Base-by-base conservation (phyloP, 495 filamentous ascomycete genomes). In the Hypoxylon intermedium region DNA sequence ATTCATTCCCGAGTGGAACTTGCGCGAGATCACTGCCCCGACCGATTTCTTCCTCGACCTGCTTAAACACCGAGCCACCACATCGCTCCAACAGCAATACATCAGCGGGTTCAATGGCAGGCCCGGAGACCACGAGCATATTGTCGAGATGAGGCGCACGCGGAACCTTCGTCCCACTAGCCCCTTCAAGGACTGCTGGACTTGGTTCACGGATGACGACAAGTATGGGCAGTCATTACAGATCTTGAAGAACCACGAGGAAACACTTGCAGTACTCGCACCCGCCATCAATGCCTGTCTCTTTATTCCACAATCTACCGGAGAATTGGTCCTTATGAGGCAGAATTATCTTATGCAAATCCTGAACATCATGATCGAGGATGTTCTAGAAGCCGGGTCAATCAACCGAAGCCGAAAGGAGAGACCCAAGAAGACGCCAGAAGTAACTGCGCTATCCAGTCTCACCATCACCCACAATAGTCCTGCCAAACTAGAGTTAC, bases 1-100 rank as follows among this genome's bases (percentile, higher is more conserved):
- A 9, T 2, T 76, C 11, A 45, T 71, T 0, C 74, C 74, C 0
- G 78, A 78, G 46, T 73, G 65, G 63, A 78, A 79, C 42, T 52
- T 78, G 19, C 68, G 53, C 0, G 74, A 79, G 34, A 51, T 78
- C 18, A 50, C 72, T 1, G 44, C 56, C 1, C 37, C 70, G 9
- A 67, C 75, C 1, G 70, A 76, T 19, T 60, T 56, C 15, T 42
- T 76, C 11, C 60, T 78, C 7, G 43, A 65, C 42, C 47, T 71
- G 5, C 44, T 77, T 6, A 59, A 68, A 18, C 49, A 72, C 53
- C 70, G 75, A 9, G 72, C 75, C 6, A 63, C 67, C 3, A 68
- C 28, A 2, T 34, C 57, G 6, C 64, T 76, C 6, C 5, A 40
- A 2, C 19, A 71, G 0, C 75, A 78, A 51, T 76, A 72, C 26